Evolutionary conservation across 2,329 filamentous ascomycete genomes (phyloP).

Genomic region (Aspergillus sojae): DNA sequence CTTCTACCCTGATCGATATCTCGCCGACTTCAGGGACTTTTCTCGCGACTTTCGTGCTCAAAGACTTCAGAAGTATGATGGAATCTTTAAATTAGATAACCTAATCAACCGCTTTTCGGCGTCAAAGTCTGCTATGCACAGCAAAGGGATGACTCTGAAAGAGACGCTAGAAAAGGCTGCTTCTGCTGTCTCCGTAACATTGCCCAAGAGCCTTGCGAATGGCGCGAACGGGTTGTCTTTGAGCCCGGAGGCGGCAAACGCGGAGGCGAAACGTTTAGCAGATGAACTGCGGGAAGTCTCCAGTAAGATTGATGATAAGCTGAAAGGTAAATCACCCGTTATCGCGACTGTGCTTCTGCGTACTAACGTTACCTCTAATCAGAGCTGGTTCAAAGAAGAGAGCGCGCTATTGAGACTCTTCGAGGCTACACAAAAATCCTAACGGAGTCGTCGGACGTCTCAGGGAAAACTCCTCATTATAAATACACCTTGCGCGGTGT

Average conservation of each 20-base stretch:
- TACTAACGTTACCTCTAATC: constrained; percentile 13
- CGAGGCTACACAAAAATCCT: constrained; percentile 49
- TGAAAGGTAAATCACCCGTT: constrained; percentile 35
- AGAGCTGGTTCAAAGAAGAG: constrained; percentile 49
- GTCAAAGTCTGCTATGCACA: constrained; percentile 20
- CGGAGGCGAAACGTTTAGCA: constrained; percentile 32
- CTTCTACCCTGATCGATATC: constrained; percentile 63
- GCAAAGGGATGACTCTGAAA: constrained; percentile 27
- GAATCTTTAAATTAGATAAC: constrained; percentile 36
- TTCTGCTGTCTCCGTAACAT: constrained; percentile 28
- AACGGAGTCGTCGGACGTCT: constrained; percentile 47
- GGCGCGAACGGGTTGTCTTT: constrained; percentile 14
- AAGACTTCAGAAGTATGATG: constrained; percentile 36
- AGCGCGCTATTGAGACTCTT: constrained; percentile 45
- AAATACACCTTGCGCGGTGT: constrained; percentile 62
- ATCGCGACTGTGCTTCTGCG: not conserved
- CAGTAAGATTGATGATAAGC: constrained; percentile 44
- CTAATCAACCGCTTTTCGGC: constrained; percentile 35
- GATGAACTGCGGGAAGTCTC: constrained; percentile 40
- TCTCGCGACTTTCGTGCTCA: constrained; percentile 51
- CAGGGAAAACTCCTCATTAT: constrained; percentile 43
- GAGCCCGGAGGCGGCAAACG: constrained; percentile 21
- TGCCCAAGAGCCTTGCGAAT: constrained; percentile 26
- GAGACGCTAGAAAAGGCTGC: constrained; percentile 42
- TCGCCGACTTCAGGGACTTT: constrained; percentile 53